Conservation (phyloP, 495 filamentous ascomycete species). For the Cercophora scortea region DNA sequence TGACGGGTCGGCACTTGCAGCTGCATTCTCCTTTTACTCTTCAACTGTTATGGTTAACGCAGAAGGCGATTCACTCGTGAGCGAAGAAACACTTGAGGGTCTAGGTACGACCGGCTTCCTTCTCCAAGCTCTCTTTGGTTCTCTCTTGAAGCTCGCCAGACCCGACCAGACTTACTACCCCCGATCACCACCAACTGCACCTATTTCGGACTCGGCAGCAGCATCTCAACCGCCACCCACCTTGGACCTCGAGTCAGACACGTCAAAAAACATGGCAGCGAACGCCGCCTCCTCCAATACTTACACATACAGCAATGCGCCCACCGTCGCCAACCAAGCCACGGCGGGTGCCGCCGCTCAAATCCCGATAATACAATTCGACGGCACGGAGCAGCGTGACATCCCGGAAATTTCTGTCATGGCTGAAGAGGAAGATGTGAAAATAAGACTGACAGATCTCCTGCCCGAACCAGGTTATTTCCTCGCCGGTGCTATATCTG, state of each 20-base stretch:
- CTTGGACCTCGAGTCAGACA: constrained; percentile 2
- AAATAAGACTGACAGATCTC: constrained; percentile 43
- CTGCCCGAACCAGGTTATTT: constrained; percentile 84
- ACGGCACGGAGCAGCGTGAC: constrained; percentile 13
- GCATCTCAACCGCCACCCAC: background rate
- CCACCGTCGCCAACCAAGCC: constrained; percentile 7
- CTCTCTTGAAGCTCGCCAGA: constrained; percentile 51
- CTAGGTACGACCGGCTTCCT: constrained; percentile 88
- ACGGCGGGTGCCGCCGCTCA: constrained; percentile 6
- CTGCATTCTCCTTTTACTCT: constrained; percentile 86
- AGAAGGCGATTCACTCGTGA: constrained; percentile 90
- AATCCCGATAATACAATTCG: constrained; percentile 6
- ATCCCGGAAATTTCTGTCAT: constrained; percentile 16
- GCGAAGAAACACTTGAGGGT: constrained; percentile 79
- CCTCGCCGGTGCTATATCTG: constrained; percentile 85
- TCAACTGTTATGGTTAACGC: constrained; percentile 83
- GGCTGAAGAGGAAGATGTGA: constrained; percentile 25
- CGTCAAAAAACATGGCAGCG: constrained; percentile 9
- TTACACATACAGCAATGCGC: constrained; percentile 4
- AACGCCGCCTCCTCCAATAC: constrained; percentile 2
- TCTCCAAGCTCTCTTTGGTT: constrained; percentile 59
- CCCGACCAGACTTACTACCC: constrained; percentile 10
- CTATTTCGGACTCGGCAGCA: constrained; percentile 1
- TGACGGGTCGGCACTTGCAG: constrained; percentile 59
- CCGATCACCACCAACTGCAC: constrained; percentile 3